Conservation (phyloP, 176 grass and related monocot genomes). For the Eragrostis curvula region DNA sequence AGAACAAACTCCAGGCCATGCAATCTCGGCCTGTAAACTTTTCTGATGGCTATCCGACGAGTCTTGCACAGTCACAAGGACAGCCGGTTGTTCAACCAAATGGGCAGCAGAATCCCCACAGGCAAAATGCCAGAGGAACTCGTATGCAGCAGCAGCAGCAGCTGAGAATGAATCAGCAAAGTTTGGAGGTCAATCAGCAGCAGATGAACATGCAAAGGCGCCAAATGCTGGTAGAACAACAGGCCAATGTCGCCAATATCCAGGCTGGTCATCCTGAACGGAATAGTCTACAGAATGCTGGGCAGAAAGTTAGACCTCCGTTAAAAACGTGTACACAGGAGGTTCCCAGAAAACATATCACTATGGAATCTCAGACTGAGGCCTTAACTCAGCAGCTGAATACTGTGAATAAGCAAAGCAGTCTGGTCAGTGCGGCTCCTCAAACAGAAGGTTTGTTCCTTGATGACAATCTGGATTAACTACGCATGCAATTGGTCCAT, state of each 20-base stretch:
- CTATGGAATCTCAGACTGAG: conserved; percentile 1
- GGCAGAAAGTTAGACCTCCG: not conserved
- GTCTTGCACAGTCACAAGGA: not conserved
- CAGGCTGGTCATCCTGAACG: not conserved
- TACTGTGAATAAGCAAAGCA: not conserved
- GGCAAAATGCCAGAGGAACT: not conserved
- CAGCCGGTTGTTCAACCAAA: not conserved
- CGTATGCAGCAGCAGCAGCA: not conserved
- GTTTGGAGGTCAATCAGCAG: conserved; percentile 14
- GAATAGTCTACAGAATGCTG: not conserved
- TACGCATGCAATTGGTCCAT: not conserved
- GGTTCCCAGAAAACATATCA: not conserved
- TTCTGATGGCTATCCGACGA: not conserved
- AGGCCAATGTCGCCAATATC: not conserved
- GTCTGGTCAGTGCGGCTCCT: not conserved
- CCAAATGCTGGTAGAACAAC: not conserved
- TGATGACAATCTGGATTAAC: not conserved
- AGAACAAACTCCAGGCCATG: not conserved
- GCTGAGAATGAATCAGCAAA: conserved; percentile 22
- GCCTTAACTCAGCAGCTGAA: not conserved
- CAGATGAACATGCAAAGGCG: not conserved
- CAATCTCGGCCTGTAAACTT: not conserved
- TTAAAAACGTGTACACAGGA: not conserved
- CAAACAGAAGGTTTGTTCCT: conserved; percentile 3
- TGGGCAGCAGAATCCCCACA: conserved; percentile 4